Conservation (phyloP, 352 stramenopile genomes). For the Achlya hypogyna region DNA sequence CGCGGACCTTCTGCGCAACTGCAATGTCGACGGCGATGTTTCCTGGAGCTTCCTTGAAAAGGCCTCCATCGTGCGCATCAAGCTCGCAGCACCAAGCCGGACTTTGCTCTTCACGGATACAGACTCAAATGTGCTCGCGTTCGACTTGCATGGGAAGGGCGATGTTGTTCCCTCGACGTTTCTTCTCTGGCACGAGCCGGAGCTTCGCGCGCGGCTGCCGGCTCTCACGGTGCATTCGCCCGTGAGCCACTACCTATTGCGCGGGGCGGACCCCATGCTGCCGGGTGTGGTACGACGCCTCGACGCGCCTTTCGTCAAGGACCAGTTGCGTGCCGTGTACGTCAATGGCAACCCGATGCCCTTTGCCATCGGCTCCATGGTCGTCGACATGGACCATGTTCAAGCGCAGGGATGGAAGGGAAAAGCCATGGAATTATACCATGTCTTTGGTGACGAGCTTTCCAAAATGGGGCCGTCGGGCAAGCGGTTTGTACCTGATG, state of each 20-base stretch:
- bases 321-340: slow-evolving; percentile 55
- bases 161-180: slow-evolving; percentile 45
- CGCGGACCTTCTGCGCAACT: slow-evolving; percentile 31
- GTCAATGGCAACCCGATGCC: slow-evolving; percentile 63
- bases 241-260: slow-evolving; percentile 72
- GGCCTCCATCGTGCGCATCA: slow-evolving; percentile 50
- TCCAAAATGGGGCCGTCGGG: slow-evolving; percentile 68
- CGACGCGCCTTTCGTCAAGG: slow-evolving; percentile 44
- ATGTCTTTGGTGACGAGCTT: slow-evolving; percentile 63
- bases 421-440: slow-evolving; percentile 53
- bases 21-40: not conserved
- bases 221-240: slow-evolving; percentile 57
- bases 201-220: slow-evolving; percentile 31
- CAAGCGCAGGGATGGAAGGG: slow-evolving; percentile 50
- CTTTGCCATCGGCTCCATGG: slow-evolving; percentile 68
- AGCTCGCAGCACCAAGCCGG: slow-evolving; percentile 62
- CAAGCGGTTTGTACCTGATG: slow-evolving; percentile 40
- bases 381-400: slow-evolving; percentile 54
- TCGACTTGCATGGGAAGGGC: slow-evolving; percentile 63
- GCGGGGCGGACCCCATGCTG: slow-evolving; percentile 77
- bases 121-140: slow-evolving; percentile 49
- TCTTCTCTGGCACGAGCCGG: slow-evolving; percentile 42
- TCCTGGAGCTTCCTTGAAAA: slow-evolving; percentile 21
- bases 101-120: slow-evolving; percentile 60
- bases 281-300: slow-evolving; percentile 63